A percentile compares a stretch with the other conserved stretches of the same genome.
These are phyloP conservation scores for Sclerotinia trifoliorum DNA, from an alignment of 2,329 filamentous ascomycete species.

Conservation along the genomic window DNA sequence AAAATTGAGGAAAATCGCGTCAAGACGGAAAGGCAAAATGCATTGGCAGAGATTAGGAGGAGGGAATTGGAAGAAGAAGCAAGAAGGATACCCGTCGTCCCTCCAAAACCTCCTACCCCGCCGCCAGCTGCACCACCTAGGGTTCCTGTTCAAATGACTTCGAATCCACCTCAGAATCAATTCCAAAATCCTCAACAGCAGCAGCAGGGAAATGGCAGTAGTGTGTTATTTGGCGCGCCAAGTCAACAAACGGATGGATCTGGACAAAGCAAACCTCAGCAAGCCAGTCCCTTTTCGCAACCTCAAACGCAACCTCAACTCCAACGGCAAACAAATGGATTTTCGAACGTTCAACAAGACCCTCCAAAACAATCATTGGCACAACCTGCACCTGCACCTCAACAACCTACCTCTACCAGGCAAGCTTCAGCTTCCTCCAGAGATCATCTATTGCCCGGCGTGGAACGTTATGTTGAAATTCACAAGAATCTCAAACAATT, in stretches of 20 bases:
- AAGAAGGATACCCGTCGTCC: conserved; percentile 36
- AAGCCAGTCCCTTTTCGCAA: not conserved
- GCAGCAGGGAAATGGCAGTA: not conserved
- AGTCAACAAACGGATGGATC: not conserved
- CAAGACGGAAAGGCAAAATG: conserved; percentile 44
- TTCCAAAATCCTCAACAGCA: not conserved
- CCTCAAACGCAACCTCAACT: not conserved
- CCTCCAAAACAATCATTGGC: conserved; percentile 2
- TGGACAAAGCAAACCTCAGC: conserved; percentile 5
- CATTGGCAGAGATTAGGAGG: conserved; percentile 53
- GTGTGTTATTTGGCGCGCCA: not conserved
- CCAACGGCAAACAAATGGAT: conserved; percentile 1
- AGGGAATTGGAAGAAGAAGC: conserved; percentile 45
- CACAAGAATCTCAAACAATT: conserved; percentile 66
- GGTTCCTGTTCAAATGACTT: conserved; percentile 3
- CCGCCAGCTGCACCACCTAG: conserved; percentile 18
- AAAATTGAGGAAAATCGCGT: conserved; percentile 33
- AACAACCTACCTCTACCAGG: conserved; percentile 4
- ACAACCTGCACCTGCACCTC: conserved; percentile 10
- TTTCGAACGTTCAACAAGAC: not conserved
- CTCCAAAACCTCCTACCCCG: conserved; percentile 31
- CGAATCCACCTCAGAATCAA: not conserved
- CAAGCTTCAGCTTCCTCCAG: not conserved
- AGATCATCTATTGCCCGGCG: conserved; percentile 38
- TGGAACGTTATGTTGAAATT: conserved; percentile 52